Conservation (phyloP, 305 asterid species). For the Fraxinus angustifolia region DNA sequence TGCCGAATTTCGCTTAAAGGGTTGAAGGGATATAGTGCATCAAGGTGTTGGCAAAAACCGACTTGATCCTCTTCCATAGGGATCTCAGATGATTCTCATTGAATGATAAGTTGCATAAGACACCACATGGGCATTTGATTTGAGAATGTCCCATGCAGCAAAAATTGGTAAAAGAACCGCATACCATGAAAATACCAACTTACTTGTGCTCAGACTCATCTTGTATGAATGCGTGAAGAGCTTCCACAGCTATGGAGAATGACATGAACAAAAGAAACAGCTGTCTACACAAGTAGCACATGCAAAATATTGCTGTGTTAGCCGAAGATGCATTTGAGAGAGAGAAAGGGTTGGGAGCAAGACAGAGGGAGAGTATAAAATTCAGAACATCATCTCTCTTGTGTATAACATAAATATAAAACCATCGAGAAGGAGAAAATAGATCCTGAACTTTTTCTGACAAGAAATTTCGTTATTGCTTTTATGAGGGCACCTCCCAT, state of each 20-base stretch:
- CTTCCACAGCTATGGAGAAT: conserved; percentile 94
- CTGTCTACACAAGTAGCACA: conserved; percentile 86
- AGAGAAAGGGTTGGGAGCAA: neutral
- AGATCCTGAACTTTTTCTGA: neutral
- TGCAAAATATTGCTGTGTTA: conserved; percentile 27
- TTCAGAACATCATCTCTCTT: neutral
- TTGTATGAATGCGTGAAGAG: conserved; percentile 91
- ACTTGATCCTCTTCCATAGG: neutral
- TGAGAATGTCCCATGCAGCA: neutral
- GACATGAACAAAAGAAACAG: conserved; percentile 93
- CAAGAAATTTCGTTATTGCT: neutral
- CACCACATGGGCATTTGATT: conserved; percentile 7
- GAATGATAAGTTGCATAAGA: conserved; percentile 4
- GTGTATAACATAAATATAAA: neutral
- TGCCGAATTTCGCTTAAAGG: neutral
- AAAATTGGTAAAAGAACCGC: neutral
- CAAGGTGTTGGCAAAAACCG: neutral
- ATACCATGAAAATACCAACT: conserved; percentile 32
- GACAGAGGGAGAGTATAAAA: conserved; percentile 6
- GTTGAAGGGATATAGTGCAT: neutral
- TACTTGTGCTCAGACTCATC: conserved; percentile 99
- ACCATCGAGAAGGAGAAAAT: conserved; percentile 10
- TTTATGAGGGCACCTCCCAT: neutral
- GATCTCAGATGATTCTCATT: conserved; percentile 3
- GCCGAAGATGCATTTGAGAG: conserved; percentile 13